Evolutionary conservation across 805 yeast genomes (phyloP), one percentile per base, ranked within the genome.

Genomic region (Saccharomycopsis babjevae): DNA sequence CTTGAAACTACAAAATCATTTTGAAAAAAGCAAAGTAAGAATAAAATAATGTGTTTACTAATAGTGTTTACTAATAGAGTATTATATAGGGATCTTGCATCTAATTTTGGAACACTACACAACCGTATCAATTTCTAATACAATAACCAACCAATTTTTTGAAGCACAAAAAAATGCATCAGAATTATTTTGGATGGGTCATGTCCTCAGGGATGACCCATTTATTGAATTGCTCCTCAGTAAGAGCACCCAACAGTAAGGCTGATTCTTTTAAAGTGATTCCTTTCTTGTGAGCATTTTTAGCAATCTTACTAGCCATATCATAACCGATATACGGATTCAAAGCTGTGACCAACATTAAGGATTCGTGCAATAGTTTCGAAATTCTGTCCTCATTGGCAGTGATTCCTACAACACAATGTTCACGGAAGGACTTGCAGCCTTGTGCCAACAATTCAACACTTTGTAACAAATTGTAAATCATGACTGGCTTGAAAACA

Each of bases 291-390:
- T 93, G 98, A 57, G 99, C 99, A 73, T 94, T 89, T 82, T 93
- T 93, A 68, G 99, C 99, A 59, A 91, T 93, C 84, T 92, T 92
- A 62, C 97, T 90, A 62, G 99, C 98, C 69, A 85, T 83, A 73
- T 93, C 99, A 79, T 93, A 93, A 70, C 99, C 99, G 69, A 93
- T 93, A 85, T 92, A 90, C 69, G 99, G 97, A 84, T 94, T 94
- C 73, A 93, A 83, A 32, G 99, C 97, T 61, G 99, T 93, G 58
- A 93, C 99, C 77, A 93, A 83, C 99, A 93, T 93, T 73, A 93
- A 83, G 16, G 97, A 90, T 77, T 94, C 97, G 74, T 90, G 88
- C 79, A 93, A 79, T 62, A 88, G 79, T 77, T 93, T 89, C 69
- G 81, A 82, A 70, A 93, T 94, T 76, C 89, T 89, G 69, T 87